Conservation (phyloP, 257 asterid genomes). For the Solanum bulbocastanum region DNA sequence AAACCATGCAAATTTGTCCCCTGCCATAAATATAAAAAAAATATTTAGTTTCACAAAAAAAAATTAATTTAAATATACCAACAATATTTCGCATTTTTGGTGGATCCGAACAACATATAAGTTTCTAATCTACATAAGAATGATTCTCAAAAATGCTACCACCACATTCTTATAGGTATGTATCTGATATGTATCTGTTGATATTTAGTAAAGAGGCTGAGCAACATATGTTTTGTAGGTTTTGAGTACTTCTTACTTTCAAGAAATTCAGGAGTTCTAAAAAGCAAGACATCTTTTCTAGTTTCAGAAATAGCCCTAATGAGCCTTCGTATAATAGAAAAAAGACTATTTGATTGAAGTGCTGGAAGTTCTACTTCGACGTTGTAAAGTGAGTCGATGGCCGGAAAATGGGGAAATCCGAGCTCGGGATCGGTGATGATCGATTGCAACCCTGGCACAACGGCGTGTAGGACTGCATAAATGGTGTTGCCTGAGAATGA, state of each 20-base stretch:
- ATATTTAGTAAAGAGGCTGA: background rate
- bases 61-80: too few relatives aligned
- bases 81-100: background rate
- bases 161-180: background rate
- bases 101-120: background rate
- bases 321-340: slow-evolving; percentile 25
- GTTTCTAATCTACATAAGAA: background rate
- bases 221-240: background rate
- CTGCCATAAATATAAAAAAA: slow-evolving; percentile 1
- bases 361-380: slow-evolving; percentile 34
- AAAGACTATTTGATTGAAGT: background rate
- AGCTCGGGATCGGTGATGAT: background rate
- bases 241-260: slow-evolving; percentile 29
- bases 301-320: slow-evolving; percentile 18
- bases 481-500: slow-evolving; percentile 35
- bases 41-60: background rate
- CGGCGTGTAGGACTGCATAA: slow-evolving; percentile 26
- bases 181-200: background rate
- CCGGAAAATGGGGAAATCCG: slow-evolving; percentile 45
- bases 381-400: slow-evolving; percentile 43
- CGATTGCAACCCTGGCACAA: slow-evolving; percentile 27
- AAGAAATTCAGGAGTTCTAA: slow-evolving; percentile 39
- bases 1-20: slow-evolving; percentile 64
- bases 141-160: background rate
- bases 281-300: slow-evolving; percentile 19